Conservation (phyloP, 2,329 filamentous ascomycete species). For the Aspergillus floridensis region DNA sequence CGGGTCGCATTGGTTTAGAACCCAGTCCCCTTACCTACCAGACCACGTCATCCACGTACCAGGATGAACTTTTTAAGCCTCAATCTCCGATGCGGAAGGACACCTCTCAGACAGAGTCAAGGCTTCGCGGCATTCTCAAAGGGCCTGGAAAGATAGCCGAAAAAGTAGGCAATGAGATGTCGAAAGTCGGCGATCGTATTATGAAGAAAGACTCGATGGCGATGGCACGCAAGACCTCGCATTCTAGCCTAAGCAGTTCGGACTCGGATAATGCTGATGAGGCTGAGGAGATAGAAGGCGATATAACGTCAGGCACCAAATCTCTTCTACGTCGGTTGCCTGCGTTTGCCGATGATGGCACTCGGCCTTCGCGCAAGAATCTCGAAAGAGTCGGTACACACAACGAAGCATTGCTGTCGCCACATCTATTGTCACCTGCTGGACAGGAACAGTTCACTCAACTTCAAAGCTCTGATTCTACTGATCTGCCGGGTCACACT, state of each 20-base stretch:
- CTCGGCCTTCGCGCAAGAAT: constrained; percentile 31
- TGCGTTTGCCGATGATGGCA: constrained; percentile 36
- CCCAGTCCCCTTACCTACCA: constrained; percentile 29
- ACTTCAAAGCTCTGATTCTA: constrained; percentile 17
- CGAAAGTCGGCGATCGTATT: constrained; percentile 60
- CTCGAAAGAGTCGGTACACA: constrained; percentile 36
- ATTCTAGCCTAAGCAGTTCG: constrained; percentile 46
- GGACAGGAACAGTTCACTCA: constrained; percentile 39
- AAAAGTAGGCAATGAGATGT: constrained; percentile 64
- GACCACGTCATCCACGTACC: constrained; percentile 22
- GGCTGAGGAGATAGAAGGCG: constrained; percentile 32
- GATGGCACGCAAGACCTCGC: constrained; percentile 43
- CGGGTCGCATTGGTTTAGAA: constrained; percentile 23
- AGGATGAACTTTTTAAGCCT: constrained; percentile 21
- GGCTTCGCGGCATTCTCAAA: constrained; percentile 73
- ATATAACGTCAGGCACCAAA: constrained; percentile 29
- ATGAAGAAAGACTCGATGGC: constrained; percentile 55
- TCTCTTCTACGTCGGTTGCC: constrained; percentile 32
- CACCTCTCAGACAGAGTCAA: constrained; percentile 50
- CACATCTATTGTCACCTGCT: constrained; percentile 52
- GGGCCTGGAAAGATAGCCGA: constrained; percentile 67
- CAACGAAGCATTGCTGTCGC: constrained; percentile 47
- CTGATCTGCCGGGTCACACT: constrained; percentile 14
- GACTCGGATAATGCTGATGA: constrained; percentile 50
- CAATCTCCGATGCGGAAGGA: constrained; percentile 29